These are phyloP conservation scores for Metschnikowia kunwiensis DNA, from an alignment of 805 yeast genomes.

Conservation along the genomic window DNA sequence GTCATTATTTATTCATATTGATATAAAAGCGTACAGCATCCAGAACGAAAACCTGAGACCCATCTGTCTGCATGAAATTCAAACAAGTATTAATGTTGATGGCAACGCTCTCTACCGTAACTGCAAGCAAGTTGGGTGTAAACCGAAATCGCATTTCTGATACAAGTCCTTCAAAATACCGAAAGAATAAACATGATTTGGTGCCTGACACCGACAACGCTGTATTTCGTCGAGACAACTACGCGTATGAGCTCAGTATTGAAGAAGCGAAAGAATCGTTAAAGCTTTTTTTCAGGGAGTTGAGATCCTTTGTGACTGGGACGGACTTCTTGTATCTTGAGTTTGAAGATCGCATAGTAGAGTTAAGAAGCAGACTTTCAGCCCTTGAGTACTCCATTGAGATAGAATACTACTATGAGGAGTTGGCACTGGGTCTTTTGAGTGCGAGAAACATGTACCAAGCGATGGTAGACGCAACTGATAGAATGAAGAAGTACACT, in stretches of 20 bases:
- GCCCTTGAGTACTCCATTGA: background rate
- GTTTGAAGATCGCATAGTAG: background rate
- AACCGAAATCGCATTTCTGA: background rate
- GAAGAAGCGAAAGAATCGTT: background rate
- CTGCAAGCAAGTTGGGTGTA: background rate
- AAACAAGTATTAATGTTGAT: no score
- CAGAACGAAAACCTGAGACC: no score
- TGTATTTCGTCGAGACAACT: background rate
- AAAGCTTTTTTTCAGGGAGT: background rate
- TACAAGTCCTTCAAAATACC: background rate
- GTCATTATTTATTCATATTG: no score
- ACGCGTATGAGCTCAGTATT: background rate
- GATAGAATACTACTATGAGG: background rate
- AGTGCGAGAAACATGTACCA: background rate
- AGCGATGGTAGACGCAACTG: background rate
- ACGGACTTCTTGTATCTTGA: background rate
- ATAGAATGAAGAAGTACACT: background rate
- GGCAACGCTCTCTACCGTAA: no score
- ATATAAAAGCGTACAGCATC: no score
- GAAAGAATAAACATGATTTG: background rate
- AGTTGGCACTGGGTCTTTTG: background rate
- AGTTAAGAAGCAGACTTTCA: background rate
- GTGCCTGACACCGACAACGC: background rate
- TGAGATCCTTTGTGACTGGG: background rate
- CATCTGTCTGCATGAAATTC: no score